A percentile compares a stretch with the other conserved stretches of the same genome.
Conservation (phyloP, 2,329 filamentous ascomycete species). For the Ophiosphaerella korrae region DNA sequence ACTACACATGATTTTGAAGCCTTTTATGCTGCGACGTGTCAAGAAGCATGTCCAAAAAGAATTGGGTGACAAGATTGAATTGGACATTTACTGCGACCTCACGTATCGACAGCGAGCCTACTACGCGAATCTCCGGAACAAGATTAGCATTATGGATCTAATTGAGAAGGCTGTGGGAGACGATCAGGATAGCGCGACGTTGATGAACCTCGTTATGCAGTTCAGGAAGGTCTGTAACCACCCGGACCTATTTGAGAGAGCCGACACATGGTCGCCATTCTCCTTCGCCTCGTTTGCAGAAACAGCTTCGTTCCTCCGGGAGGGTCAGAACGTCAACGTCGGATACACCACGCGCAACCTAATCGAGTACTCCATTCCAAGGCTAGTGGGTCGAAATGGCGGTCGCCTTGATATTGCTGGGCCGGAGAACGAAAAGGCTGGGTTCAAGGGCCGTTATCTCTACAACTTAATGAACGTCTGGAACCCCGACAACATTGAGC, state of each 20-base stretch:
- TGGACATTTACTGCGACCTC: conserved; percentile 94
- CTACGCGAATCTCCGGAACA: conserved; percentile 90
- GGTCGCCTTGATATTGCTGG: conserved; percentile 78
- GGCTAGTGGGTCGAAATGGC: conserved; percentile 78
- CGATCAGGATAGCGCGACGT: conserved; percentile 89
- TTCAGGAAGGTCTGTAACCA: conserved; percentile 99
- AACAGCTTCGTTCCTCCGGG: conserved; percentile 91
- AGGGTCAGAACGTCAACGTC: conserved; percentile 78
- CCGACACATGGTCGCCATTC: conserved; percentile 86
- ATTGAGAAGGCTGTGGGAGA: conserved; percentile 97
- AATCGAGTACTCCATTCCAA: conserved; percentile 83
- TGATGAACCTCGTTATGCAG: conserved; percentile 99
- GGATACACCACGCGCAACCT: conserved; percentile 85
- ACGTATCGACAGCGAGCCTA: conserved; percentile 95
- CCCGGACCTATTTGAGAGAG: conserved; percentile 93
- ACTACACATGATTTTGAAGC: conserved; percentile 98
- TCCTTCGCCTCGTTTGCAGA: conserved; percentile 88
- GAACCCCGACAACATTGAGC: conserved; percentile 75
- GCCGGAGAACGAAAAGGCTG: conserved; percentile 73
- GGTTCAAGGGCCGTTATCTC: conserved; percentile 79
- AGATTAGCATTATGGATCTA: conserved; percentile 98
- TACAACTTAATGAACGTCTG: conserved; percentile 88
- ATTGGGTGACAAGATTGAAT: conserved; percentile 96
- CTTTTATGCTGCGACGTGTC: conserved; percentile 98
- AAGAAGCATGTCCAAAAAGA: conserved; percentile 99